Evolutionary conservation across 129 eudicot genomes (phyloP).

Genomic region (Pittosporum tobira): DNA sequence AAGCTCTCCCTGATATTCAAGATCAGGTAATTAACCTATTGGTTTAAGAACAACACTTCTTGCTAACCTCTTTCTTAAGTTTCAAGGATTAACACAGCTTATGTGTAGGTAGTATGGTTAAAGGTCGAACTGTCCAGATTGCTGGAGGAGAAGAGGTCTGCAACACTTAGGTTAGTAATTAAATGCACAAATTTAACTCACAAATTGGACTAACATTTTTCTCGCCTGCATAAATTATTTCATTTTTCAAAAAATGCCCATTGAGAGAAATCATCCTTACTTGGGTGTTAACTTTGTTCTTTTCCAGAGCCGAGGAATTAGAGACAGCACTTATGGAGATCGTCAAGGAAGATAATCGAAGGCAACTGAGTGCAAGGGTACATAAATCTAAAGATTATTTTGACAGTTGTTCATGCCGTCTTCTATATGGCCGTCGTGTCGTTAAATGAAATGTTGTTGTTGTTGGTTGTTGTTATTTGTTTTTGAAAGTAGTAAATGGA

Average conservation of each 20-base stretch:
- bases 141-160: conserved; percentile 92
- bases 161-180: conserved; percentile 83
- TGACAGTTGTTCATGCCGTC: conserved; percentile 3
- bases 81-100: conserved; percentile 18
- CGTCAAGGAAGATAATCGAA: conserved; percentile 77
- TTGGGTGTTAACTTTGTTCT: conserved; percentile 12
- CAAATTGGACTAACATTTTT: no score
- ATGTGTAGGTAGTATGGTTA: conserved; percentile 78
- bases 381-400: background rate
- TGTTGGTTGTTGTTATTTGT: no score
- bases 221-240: background rate
- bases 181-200: no score
- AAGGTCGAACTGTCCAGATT: conserved; percentile 72
- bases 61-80: background rate
- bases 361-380: conserved; percentile 78
- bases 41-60: background rate
- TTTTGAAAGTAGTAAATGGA: no score
- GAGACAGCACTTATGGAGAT: conserved; percentile 91
- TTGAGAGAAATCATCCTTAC: conserved; percentile 5
- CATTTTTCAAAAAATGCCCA: background rate
- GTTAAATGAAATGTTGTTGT: no score
- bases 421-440: background rate
- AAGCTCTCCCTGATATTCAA: conserved; percentile 66
- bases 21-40: conserved; percentile 96
- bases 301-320: conserved; percentile 80